Evolutionary conservation across 805 yeast genomes (phyloP), one percentile per base, ranked within the genome.

Genomic region (Scheffersomyces lignosus): DNA sequence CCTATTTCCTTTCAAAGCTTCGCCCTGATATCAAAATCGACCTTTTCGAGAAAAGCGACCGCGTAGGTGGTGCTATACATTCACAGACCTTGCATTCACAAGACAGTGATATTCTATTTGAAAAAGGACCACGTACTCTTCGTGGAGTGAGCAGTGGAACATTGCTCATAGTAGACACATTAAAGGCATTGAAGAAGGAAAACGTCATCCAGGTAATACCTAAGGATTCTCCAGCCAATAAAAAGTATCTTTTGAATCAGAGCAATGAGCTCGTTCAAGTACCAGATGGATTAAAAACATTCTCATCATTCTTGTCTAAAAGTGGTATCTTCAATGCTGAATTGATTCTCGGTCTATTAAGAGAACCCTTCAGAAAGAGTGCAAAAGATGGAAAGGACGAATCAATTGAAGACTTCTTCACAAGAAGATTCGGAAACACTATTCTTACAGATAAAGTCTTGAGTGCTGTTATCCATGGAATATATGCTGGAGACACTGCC

Each of bases 71-170:
- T 0, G 90, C 85, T 75, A 85, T 91, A 52, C 61, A 73, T 29
- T 73, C 88, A 1, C 66, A 75, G 39, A 47, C 44, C 10, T 32
- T 66, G 52, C 49, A 49, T 18, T 7, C 9, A 7, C 24, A 20
- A 10, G 49, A 47, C 8, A 47, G 50, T 5, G 45, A 48, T 2
- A 56, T 73, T 0, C 41, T 71, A 3, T 58, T 87, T 20, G 98
- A 93, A 51, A 83, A 82, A 44, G 99, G 98, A 0, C 98, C 99
- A 0, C 66, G 98, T 33, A 93, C 98, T 0, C 64, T 93, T 29
- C 66, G 96, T 41, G 96, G 96, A 0, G 77, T 77, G 4, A 84
- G 88, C 37, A 80, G 80, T 27, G 98, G 98, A 0, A 78, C 89
- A 0, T 62, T 83, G 20, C 51, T 87, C 17, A 75, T 86, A 5